phyloP scores from a whole-genome alignment of 163 green algal genomes.

The Scenedesmus sp. region DNA sequence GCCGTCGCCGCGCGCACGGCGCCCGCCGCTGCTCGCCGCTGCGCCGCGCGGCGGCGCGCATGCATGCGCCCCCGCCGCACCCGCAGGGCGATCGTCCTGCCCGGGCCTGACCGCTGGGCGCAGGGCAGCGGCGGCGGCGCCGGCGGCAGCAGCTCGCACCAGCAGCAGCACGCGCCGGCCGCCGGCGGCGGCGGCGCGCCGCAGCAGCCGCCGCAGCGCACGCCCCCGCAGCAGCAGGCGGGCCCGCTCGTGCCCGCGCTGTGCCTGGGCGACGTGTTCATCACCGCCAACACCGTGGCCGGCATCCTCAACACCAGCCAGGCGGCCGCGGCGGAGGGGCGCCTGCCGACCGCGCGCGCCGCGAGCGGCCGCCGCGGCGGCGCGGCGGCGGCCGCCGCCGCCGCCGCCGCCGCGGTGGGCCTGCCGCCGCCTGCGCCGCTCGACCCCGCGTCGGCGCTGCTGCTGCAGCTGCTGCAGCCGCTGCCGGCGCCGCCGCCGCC shows the following conservation, averaged over 20 bases:
- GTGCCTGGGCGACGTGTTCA: constrained; percentile 44
- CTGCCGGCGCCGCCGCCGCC: neutral
- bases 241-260: constrained; percentile 32
- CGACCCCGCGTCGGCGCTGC: constrained; percentile 10
- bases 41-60: too few species aligned
- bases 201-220: neutral
- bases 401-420: neutral
- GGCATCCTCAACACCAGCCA: constrained; percentile 35
- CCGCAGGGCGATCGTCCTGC: too few species aligned
- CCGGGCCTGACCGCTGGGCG: too few species aligned
- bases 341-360: constrained; percentile 23
- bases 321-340: constrained; percentile 32
- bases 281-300: constrained; percentile 40
- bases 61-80: too few species aligned
- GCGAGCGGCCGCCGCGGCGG: neutral
- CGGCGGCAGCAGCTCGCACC: neutral
- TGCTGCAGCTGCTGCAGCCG: constrained; percentile 37
- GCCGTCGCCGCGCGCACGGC: too few species aligned
- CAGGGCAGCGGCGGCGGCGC: neutral
- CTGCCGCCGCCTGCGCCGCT: neutral
- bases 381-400: neutral
- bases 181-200: neutral
- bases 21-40: too few species aligned
- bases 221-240: constrained; percentile 11
- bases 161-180: neutral